These are phyloP conservation scores for Naumovozyma baii DNA, from an alignment of 805 yeast species.

Conservation along the genomic window DNA sequence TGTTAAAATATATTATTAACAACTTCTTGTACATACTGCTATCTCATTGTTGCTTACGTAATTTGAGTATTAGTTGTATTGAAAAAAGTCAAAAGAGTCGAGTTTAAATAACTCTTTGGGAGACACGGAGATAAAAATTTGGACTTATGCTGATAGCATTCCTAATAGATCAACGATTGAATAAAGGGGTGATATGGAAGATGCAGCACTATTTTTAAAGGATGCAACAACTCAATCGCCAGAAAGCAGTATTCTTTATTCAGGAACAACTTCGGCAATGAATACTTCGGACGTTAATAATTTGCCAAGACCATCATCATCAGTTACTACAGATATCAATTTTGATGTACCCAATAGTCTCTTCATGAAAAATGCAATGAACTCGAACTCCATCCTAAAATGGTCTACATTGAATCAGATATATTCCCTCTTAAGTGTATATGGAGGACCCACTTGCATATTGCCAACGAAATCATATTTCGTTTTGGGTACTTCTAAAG, in stretches of 20 bases:
- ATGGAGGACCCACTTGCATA: slow-evolving; percentile 45
- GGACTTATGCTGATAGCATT: no score
- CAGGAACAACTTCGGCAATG: background rate
- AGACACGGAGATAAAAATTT: no score
- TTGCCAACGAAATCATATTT: slow-evolving; percentile 37
- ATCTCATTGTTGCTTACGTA: no score
- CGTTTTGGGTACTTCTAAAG: slow-evolving; percentile 63
- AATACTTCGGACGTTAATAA: background rate
- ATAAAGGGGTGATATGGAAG: background rate
- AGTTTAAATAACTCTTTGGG: no score
- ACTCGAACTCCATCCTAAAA: background rate
- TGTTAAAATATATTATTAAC: no score
- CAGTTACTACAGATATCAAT: background rate
- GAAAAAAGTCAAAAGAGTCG: no score
- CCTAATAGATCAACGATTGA: no score
- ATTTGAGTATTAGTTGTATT: no score
- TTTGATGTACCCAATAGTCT: background rate
- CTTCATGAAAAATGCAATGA: background rate
- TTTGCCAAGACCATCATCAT: background rate
- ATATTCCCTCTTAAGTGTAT: slow-evolving; percentile 22
- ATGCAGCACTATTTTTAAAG: background rate
- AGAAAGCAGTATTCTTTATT: background rate
- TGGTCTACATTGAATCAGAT: slow-evolving; percentile 20
- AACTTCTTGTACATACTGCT: no score
- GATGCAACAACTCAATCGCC: background rate